Evolutionary conservation across 2,329 filamentous ascomycete genomes (phyloP), one percentile per base, ranked within the genome.

Genomic region (Leptographium wingfieldii): DNA sequence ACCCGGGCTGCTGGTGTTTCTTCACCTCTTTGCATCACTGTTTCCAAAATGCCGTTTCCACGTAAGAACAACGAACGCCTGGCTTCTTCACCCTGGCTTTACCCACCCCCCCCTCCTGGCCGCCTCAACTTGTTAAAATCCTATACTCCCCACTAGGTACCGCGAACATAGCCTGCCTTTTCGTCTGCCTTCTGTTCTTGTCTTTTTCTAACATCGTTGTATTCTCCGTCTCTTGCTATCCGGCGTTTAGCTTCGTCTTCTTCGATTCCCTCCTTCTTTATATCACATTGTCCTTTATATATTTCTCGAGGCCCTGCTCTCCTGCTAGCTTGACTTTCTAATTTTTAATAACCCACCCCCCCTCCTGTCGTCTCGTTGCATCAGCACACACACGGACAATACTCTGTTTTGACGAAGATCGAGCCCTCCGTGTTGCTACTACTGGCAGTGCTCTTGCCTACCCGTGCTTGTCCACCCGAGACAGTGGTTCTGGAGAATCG

Each of bases 121-220:
- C 25, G 49, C 14, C 35, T n/a, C 29, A 35, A 55, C 43, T 16
- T 57, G 6, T 49, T 54, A 53, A 54, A 55, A 58, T 54, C 43
- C 49, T 57, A 55, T 58, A 19, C 51, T 55, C 27, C 60, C 55
- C 60, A 55, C 57, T 52, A 33, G 55, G 35, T 46, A 56, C 61
- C 43, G 59, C 56, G 16, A 54, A 9, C 51, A 59, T 57, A 60
- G 61, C 59, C 57, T 56, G 56, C n/a, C 38, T 38, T 43, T 59
- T 51, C 40, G 57, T 48, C 19, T 49, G 35, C 14, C 25, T 61
- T 55, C 58, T 60, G 58, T 58, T 52, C 35, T 60, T 9, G 33
- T 51, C n/a, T 56, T 57, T 31, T 53, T 31, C 19, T 53, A 51
- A n/a, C 35, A 59, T 55, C 48, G 33, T 55, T 43, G 58, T 40